Base-by-base conservation (phyloP, 352 stramenopile genomes). In the Globisporangium emineosum region DNA sequence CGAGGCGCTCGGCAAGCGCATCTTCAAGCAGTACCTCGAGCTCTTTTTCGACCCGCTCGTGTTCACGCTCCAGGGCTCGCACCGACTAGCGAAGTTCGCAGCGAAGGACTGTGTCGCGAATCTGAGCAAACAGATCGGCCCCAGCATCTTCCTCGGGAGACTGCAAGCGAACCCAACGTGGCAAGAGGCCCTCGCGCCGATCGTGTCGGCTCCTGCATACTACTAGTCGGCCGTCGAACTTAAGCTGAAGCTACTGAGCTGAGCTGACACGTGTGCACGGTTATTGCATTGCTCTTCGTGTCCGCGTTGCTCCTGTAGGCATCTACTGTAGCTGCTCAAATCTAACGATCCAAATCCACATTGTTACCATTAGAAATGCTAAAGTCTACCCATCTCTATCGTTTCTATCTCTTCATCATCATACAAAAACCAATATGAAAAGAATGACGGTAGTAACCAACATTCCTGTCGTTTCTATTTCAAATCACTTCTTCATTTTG, bases 11-110 rank as follows among this genome's bases (percentile, higher is more conserved):
- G 86, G 86, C 59, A 96, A 96, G 76, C 80, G 86, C 49, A 65
- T 80, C 23, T 94, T 94, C 66, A 96, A 96, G 77, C 81, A 84
- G 32, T 80, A 93, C 56, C 61, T 96, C 4, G 88, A 96, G 65
- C 65, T 91, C 6, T 93, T 94, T 60, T 86, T 96, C n/a, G 85
- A 94, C 60, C 85, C 85, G 5, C 64, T 94, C 42, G 80, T 88
- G 47, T 91, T 94, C 68, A 94, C 85, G 33, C 66, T 94, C 1
- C 80, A 91, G 58, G 85, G 83, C 53, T 80, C 81, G 8, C 76
- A 83, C 61, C 84, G 85, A 33, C 68, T 94, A 8, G 84, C 88
- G 0, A 77, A 67, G 25, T 92, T 89, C n/a, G 86, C 86, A 0
- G 86, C 86, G 3, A 78, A 75, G 8, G 85, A 96, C 53, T 93